These are phyloP conservation scores for Cucumis cinereus DNA, from an alignment of 306 rosid genomes.

Conservation along the genomic window DNA sequence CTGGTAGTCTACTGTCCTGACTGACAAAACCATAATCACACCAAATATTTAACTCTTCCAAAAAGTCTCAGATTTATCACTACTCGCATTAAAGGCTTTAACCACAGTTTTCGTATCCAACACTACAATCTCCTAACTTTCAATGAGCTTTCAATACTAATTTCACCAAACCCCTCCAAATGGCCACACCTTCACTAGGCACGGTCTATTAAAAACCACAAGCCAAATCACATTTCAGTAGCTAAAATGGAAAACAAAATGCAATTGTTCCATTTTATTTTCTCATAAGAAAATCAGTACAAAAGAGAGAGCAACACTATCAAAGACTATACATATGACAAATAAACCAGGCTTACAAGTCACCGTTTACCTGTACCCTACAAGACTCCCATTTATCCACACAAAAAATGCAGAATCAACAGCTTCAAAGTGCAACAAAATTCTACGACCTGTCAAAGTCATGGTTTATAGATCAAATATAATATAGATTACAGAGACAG, in stretches of 20 bases:
- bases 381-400: slow-evolving; percentile 76
- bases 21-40: slow-evolving; percentile 34
- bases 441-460: slow-evolving; percentile 65
- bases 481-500: neutral
- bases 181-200: neutral
- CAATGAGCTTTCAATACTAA: neutral
- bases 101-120: neutral
- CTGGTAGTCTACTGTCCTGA: slow-evolving; percentile 94
- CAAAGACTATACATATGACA: neutral
- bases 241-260: neutral
- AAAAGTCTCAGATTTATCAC: neutral
- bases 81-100: neutral
- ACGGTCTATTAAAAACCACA: neutral
- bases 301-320: neutral
- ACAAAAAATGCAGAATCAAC: slow-evolving; percentile 94
- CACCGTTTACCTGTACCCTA: slow-evolving; percentile 67
- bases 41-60: neutral
- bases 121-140: neutral
- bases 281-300: neutral
- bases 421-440: slow-evolving; percentile 87
- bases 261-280: neutral
- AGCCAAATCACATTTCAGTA: neutral
- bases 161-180: neutral
- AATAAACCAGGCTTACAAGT: neutral
- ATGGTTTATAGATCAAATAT: slow-evolving; percentile 5